Conservation (phyloP, 202 grass and related monocot genomes). For the Carex arenaria region DNA sequence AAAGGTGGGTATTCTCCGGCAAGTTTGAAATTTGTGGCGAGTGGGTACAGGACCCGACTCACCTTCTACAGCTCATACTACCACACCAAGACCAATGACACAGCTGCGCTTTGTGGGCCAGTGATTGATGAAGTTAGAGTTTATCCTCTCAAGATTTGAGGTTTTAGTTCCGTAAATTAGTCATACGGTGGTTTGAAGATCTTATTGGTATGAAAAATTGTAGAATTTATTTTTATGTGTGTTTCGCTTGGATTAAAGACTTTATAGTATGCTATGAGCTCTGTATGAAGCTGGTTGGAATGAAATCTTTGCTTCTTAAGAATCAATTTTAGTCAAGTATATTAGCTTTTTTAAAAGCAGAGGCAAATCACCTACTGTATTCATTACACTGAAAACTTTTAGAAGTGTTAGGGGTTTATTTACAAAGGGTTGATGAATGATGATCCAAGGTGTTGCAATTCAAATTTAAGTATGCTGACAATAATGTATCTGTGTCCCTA, state of each 20-base stretch:
- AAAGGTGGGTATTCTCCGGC: constrained; percentile 44
- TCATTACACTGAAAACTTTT: background rate
- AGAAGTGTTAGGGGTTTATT: background rate
- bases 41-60: constrained; percentile 41
- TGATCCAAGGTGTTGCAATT: background rate
- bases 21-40: constrained; percentile 53
- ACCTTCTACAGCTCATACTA: constrained; percentile 98
- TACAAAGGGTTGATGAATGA: background rate
- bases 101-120: constrained; percentile 75
- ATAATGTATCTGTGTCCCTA: too few species aligned
- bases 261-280: background rate
- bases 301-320: background rate
- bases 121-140: constrained; percentile 81
- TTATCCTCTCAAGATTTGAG: constrained; percentile 46
- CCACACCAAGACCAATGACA: constrained; percentile 63
- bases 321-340: background rate
- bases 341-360: background rate
- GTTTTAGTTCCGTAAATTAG: background rate
- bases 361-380: background rate
- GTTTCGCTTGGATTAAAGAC: background rate
- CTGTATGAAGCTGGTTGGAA: constrained; percentile 11
- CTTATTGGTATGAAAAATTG: constrained; percentile 1
- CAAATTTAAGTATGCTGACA: background rate
- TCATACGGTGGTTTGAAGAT: background rate
- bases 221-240: constrained; percentile 5